Percentiles rank a stretch among this genome's conserved stretches.
Evolutionary conservation across 1,284 basidiomycete species (phyloP).

Genomic region (Vanrija humicola): DNA sequence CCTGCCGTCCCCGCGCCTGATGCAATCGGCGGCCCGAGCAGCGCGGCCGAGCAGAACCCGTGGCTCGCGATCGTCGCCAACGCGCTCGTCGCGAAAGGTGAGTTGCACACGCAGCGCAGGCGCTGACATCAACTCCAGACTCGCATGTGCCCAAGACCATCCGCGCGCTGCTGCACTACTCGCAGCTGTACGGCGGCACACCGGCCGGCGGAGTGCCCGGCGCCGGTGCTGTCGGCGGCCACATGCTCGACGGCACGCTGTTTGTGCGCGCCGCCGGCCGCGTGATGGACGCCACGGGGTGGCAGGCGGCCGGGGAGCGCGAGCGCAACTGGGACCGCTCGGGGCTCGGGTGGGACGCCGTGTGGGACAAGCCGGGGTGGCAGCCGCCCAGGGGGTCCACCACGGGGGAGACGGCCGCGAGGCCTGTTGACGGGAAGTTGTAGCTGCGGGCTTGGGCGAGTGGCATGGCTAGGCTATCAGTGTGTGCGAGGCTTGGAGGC

Average conservation of each 20-base stretch:
- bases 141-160: constrained; percentile 61
- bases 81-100: constrained; percentile 53
- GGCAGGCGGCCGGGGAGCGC: constrained; percentile 57
- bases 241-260: constrained; percentile 58
- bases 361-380: constrained; percentile 52
- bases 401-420: too few relatives aligned
- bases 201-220: constrained; percentile 53
- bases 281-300: constrained; percentile 60
- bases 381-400: too few relatives aligned
- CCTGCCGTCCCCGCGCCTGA: constrained; percentile 9
- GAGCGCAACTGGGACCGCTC: constrained; percentile 57
- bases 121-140: constrained; percentile 45
- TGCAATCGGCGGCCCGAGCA: constrained; percentile 17
- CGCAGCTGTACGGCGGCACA: constrained; percentile 54
- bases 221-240: constrained; percentile 47
- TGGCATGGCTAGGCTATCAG: too few relatives aligned
- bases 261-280: constrained; percentile 63
- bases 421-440: too few relatives aligned
- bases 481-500: too few relatives aligned
- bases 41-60: constrained; percentile 52
- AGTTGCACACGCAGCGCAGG: neutral
- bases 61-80: constrained; percentile 60
- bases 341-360: constrained; percentile 64
- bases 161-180: constrained; percentile 57
- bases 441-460: too few relatives aligned